Percentiles rank a stretch among this genome's conserved stretches.
Conservation (phyloP, 2,329 filamentous ascomycete species). For the Pochonia chlamydosporia region DNA sequence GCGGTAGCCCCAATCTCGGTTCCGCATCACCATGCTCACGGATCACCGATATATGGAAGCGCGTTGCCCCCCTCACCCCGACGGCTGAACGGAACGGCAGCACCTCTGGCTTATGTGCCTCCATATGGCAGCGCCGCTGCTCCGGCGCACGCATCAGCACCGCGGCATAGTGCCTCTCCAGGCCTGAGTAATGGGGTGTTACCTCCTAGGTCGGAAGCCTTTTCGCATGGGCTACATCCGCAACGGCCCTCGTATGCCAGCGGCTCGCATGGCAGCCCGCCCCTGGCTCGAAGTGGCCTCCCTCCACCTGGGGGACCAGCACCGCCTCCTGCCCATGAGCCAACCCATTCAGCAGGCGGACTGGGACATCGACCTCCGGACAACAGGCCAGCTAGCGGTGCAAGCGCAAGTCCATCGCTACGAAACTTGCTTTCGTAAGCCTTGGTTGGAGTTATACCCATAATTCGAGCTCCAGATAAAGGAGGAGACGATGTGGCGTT, state of each 20-base stretch:
- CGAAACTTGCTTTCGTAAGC: constrained; percentile 63
- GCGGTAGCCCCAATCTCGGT: constrained; percentile 34
- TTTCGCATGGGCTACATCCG: constrained; percentile 35
- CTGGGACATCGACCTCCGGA: constrained; percentile 30
- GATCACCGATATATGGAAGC: constrained; percentile 30
- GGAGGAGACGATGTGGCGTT: neutral
- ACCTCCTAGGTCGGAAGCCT: constrained; percentile 26
- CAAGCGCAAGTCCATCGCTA: constrained; percentile 71
- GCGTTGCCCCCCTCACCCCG: constrained; percentile 45
- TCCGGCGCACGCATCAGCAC: constrained; percentile 17
- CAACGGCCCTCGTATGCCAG: constrained; percentile 36
- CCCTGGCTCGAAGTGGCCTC: constrained; percentile 33
- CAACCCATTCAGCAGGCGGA: constrained; percentile 16
- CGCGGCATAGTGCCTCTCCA: constrained; percentile 23
- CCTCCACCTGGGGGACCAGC: constrained; percentile 14
- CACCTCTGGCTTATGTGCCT: constrained; percentile 35
- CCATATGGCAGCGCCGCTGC: constrained; percentile 22
- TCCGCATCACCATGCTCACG: constrained; percentile 32
- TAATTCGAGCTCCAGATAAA: neutral
- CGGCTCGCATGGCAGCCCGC: constrained; percentile 39
- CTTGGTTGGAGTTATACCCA: too few species aligned
- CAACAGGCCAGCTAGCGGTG: constrained; percentile 51
- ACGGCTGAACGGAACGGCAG: constrained; percentile 35
- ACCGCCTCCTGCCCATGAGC: constrained; percentile 20
- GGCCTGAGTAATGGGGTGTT: constrained; percentile 27